Evolutionary conservation across 495 filamentous ascomycete species (phyloP), one percentile per base, ranked within the genome.

Genomic region (Mycothermus thermophilus): DNA sequence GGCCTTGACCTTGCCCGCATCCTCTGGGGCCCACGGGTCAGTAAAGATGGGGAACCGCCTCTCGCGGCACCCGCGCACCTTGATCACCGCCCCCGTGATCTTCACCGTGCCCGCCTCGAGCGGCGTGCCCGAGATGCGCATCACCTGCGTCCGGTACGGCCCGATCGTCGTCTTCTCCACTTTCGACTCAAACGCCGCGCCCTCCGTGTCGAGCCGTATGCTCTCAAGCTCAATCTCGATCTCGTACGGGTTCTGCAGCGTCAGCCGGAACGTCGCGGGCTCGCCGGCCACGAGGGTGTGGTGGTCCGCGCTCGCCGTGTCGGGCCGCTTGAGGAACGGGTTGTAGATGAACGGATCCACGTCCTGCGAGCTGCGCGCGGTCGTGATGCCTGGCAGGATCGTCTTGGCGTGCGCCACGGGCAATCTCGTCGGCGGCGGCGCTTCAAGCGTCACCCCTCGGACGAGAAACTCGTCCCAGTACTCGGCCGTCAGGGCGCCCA

Each of bases 391-490:
- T 26, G 79, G 72, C 8, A 94, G 57, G 30, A 87, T 78, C 20
- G 69, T 71, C 43, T 74, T 80, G 3, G 66, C 71, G 43, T 84
- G 85, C 6, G 79, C 67, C 40, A 80, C 71, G 12, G 86, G 77
- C n/a, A 67, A 67, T 41, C 60, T 52, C 8, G 58, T 59, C 9
- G 43, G 31, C 11, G 66, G 53, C 23, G 67, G 44, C 11, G 67
- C 54, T 35, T 72, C 64, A 17, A 90, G 54, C 30, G 80, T 74
- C 21, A 97, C 66, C 41, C 77, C 85, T 21, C 90, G 74, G 26
- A 97, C 66, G 0, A 97, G 67, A 48, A 97, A 96, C 30, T 88
- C 80, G 54, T 97, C 90, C 90, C 90, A 97, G 48, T 93, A 97
- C 34, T 88, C 80, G 12, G 82, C 83, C 36, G 79, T 69, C 29